A percentile compares a stretch with the other conserved stretches of the same genome.
These are phyloP conservation scores for Populus euphratica DNA, from an alignment of 345 rosid genomes.

Conservation along the genomic window DNA sequence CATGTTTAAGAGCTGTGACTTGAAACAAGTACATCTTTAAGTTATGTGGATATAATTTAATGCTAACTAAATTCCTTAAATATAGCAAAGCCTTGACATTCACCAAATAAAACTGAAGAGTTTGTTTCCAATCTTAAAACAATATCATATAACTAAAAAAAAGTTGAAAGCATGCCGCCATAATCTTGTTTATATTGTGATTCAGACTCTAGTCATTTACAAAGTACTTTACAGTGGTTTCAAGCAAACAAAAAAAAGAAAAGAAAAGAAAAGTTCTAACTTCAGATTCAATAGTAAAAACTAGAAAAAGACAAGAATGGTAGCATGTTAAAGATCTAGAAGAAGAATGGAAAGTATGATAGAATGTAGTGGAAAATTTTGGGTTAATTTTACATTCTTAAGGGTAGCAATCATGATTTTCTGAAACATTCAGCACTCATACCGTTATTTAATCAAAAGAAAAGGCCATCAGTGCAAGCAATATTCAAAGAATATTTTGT, in stretches of 20 bases:
- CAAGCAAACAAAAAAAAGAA: not conserved
- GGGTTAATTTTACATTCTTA: not conserved
- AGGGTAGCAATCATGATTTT: not conserved
- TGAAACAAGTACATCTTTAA: not conserved
- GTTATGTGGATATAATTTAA: not conserved
- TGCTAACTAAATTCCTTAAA: not conserved
- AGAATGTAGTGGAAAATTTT: not conserved
- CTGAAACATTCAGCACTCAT: not conserved
- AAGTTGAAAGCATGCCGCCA: not conserved
- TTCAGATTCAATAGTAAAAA: not conserved
- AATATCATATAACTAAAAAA: not conserved
- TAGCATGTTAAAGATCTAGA: not conserved
- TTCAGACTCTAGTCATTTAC: not conserved
- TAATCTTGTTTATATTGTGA: not conserved
- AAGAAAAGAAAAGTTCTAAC: not conserved
- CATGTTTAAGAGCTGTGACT: not conserved
- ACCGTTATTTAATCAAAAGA: not conserved
- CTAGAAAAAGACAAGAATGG: not conserved
- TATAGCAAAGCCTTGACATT: not conserved
- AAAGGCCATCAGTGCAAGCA: not conserved
- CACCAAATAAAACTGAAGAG: not conserved
- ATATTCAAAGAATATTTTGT: not conserved
- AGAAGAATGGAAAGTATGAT: not conserved
- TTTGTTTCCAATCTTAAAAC: not conserved
- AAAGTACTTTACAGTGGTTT: not conserved